Conservation (phyloP, 805 yeast genomes). For the Aciculoconidium aculeatum region DNA sequence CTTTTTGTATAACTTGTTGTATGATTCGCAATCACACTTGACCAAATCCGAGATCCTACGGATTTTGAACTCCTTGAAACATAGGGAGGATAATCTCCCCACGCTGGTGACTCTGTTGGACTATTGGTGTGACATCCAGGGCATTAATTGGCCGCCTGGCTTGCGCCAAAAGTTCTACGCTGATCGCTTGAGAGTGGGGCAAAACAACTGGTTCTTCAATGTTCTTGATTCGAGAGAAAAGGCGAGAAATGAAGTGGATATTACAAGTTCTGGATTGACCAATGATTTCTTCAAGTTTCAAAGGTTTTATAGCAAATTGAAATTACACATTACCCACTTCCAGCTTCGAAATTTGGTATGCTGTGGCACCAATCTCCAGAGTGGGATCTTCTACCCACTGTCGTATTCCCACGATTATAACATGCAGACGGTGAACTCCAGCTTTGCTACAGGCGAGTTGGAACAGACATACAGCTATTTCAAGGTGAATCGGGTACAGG, state of each 20-base stretch:
- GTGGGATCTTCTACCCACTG: slow-evolving; percentile 37
- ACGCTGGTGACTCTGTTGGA: slow-evolving; percentile 6
- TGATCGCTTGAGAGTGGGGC: slow-evolving; percentile 31
- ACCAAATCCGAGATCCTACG: slow-evolving; percentile 31
- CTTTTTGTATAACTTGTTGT: slow-evolving; percentile 33
- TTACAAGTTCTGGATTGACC: slow-evolving; percentile 7
- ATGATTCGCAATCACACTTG: slow-evolving; percentile 29
- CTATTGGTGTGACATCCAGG: slow-evolving; percentile 28
- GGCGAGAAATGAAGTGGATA: slow-evolving; percentile 23
- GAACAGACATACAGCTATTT: slow-evolving; percentile 28
- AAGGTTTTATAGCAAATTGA: slow-evolving; percentile 37
- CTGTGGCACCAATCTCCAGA: slow-evolving; percentile 25
- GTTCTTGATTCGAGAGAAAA: slow-evolving; percentile 27
- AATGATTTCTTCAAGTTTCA: slow-evolving; percentile 35
- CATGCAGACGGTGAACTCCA: slow-evolving; percentile 19
- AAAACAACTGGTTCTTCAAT: slow-evolving; percentile 34
- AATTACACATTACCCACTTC: slow-evolving; percentile 49
- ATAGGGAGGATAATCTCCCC: slow-evolving; percentile 30
- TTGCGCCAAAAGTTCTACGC: slow-evolving; percentile 24
- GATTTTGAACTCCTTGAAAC: slow-evolving; percentile 30
- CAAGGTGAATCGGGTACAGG: slow-evolving; percentile 25
- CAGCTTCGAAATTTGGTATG: slow-evolving; percentile 50
- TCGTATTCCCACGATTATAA: slow-evolving; percentile 26
- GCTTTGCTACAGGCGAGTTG: slow-evolving; percentile 13
- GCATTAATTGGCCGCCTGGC: slow-evolving; percentile 31